Evolutionary conservation across 2,329 filamentous ascomycete species (phyloP), one percentile per base, ranked within the genome.

Genomic region (Colletotrichum ledebouriae): DNA sequence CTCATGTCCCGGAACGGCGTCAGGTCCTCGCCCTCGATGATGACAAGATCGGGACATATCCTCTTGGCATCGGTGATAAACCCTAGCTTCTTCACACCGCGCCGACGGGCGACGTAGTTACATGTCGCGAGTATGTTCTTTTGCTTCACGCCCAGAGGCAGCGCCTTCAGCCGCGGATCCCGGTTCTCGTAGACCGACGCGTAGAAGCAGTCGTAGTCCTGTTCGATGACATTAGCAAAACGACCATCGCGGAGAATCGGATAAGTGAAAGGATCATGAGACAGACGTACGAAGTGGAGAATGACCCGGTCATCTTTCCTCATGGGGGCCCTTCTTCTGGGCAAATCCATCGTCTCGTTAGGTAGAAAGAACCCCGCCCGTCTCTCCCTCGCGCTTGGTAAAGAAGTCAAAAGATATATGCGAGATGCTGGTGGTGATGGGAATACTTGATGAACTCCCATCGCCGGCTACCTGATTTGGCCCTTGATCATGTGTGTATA

Each of bases 171-270:
- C 2, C 85, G 82, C 0, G 94, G 93, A 72, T 92, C 89, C 76
- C 92, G 91, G 71, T 91, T 90, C 80, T 98, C 94, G 73, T 96
- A 91, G 9, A 96, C 94, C 57, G 94, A 93, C 22, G 94, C 94
- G 78, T 98, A 98, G 83, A 98, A 98, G 82, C 93, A 97, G 82
- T 95, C 93, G 77, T 94, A 93, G 78, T 93, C 89, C 89, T 91
- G 29, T 29, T 29, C 17, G 33, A 50, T 59, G 29, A 9, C 29
- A 50, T 70, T 55, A 60, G 52, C 57, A 44, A 22, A 25, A 25
- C 25, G 25, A 25, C 3, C 25, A 25, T 33, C 29, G 29, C 29
- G 29, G 29, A 9, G 29, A 7, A 29, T 29, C 6, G 29, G 29
- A 29, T 29, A 0, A 4, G 29, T 29, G 29, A 29, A 6, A 69